These are phyloP conservation scores for Ganoderma lucidum DNA, from an alignment of 1,284 basidiomycete genomes.

Conservation along the genomic window DNA sequence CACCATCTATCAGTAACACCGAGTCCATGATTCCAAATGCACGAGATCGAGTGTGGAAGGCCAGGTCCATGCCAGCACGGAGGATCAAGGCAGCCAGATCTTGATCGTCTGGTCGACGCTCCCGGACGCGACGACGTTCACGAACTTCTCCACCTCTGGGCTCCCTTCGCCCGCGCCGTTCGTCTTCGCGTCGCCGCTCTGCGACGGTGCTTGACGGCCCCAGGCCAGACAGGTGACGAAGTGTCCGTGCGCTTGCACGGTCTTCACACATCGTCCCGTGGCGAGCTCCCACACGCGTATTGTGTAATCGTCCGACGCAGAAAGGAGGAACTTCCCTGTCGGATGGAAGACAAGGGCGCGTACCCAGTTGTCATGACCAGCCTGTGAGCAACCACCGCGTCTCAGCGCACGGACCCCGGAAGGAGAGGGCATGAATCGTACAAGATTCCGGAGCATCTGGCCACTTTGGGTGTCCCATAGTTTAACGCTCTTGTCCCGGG, in stretches of 20 bases:
- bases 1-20: constrained; percentile 24
- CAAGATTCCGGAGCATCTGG: constrained; percentile 72
- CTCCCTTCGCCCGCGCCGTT: constrained; percentile 40
- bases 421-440: constrained; percentile 42
- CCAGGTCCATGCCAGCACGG: constrained; percentile 31
- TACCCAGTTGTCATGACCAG: constrained; percentile 78
- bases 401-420: neutral
- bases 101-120: constrained; percentile 63
- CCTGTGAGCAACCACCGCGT: constrained; percentile 39
- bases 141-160: constrained; percentile 44
- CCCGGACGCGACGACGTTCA: constrained; percentile 75
- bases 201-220: constrained; percentile 60
- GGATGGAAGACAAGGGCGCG: constrained; percentile 76
- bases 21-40: constrained; percentile 15
- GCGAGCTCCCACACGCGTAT: constrained; percentile 80
- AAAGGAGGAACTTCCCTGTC: constrained; percentile 75
- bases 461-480: constrained; percentile 76
- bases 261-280: constrained; percentile 71
- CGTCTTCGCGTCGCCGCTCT: constrained; percentile 45
- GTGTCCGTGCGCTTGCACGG: constrained; percentile 75
- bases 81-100: constrained; percentile 40
- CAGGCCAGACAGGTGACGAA: constrained; percentile 75
- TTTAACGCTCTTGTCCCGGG: constrained; percentile 77
- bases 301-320: constrained; percentile 81
- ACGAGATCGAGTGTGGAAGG: constrained; percentile 10